These are phyloP conservation scores for Podila verticillata DNA, from an alignment of 192 early-diverging fungal genomes.

Conservation along the genomic window DNA sequence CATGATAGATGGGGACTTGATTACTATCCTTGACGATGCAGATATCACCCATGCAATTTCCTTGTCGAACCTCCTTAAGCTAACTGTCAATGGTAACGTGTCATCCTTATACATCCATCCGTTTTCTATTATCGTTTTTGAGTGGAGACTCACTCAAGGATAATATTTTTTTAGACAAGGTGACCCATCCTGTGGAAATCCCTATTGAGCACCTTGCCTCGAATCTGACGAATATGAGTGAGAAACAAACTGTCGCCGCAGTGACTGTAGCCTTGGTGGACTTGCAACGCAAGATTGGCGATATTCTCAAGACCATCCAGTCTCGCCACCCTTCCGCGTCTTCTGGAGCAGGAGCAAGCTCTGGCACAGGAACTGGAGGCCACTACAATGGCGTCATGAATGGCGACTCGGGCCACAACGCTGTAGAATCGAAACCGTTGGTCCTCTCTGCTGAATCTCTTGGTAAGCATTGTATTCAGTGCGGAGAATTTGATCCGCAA, in stretches of 20 bases:
- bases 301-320: constrained; percentile 22
- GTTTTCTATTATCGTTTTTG: neutral
- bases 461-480: constrained; percentile 9
- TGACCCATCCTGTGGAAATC: constrained; percentile 25
- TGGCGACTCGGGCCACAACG: neutral
- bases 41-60: constrained; percentile 62
- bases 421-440: constrained; percentile 17
- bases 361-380: neutral
- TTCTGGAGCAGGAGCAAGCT: neutral
- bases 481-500: neutral
- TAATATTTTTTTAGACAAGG: constrained; percentile 13
- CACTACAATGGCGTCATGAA: neutral
- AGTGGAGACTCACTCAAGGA: too few relatives aligned
- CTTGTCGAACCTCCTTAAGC: constrained; percentile 54
- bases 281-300: constrained; percentile 33
- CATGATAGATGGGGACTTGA: constrained; percentile 57
- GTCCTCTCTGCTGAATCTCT: constrained; percentile 37
- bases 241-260: constrained; percentile 35
- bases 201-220: constrained; percentile 17
- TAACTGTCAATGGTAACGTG: constrained; percentile 54
- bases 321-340: constrained; percentile 18
- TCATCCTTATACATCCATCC: neutral
- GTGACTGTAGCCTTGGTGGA: constrained; percentile 26
- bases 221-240: constrained; percentile 17
- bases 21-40: constrained; percentile 59